Evolutionary conservation across 805 yeast species (phyloP), one percentile per base, ranked within the genome.

Genomic region (Jamesozyma hellenica): DNA sequence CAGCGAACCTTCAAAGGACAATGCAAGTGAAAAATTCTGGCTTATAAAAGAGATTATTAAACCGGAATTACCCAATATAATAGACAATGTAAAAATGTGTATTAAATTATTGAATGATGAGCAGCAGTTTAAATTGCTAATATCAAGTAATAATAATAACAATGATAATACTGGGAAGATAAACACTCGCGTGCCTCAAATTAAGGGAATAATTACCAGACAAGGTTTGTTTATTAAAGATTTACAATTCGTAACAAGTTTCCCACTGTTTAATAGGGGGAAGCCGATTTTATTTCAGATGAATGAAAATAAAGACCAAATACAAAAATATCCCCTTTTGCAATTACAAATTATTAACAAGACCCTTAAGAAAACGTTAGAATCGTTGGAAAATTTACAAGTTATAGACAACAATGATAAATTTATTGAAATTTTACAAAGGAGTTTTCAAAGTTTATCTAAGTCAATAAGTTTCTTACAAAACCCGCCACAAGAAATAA

Each of bases 161-260:
- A n/a, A 18, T 6, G 21, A 26, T 4, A 39, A 40, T 4, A 27
- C 6, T 10, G 23, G 8, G 8, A 5, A 21, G 5, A 8, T 21
- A 6, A 21, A 21, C 23, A 4, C 4, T 5, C 16, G 14, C 27
- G 28, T 36, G 1, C 53, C 60, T 4, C 46, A 53, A 3, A 57
- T 79, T 13, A 77, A 78, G 43, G 90, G 90, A 0, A 66, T 75
- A 1, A 55, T 80, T 0, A 71, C 74, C 0, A 56, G 88, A 37
- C 69, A 66, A 39, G 78, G 79, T 6, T 67, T 71, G 11, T 68
- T 69, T 44, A 63, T 81, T 4, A 64, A 71, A 1, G 72, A 71
- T 25, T 54, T 79, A 44, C 68, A 67, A 32, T 54, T 72, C 11
- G 45, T 55, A 0, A 53, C 73, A 31, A 38, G 59, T 58, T 40